Percentiles rank a stretch among this genome's conserved stretches.
Conservation (phyloP, 169 alveolate genomes). For the Plasmodium relictum region DNA sequence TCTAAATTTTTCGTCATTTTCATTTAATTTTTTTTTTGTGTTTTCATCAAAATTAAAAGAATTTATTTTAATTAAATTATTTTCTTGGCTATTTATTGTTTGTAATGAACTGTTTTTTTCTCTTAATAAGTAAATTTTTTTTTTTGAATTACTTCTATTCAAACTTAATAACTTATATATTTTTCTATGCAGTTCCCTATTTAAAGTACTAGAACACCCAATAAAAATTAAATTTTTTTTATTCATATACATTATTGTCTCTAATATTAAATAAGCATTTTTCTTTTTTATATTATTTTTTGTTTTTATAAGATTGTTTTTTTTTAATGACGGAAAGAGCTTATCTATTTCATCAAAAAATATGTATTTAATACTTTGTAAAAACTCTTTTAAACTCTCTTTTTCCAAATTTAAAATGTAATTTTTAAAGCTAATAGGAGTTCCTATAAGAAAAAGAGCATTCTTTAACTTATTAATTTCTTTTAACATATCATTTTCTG, state of each 20-base stretch:
- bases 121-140: constrained; percentile 58
- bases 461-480: constrained; percentile 1
- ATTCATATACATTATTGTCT: constrained; percentile 72
- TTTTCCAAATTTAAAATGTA: constrained; percentile 46
- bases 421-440: constrained; percentile 55
- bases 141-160: constrained; percentile 51
- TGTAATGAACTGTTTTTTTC: constrained; percentile 4
- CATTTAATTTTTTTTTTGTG: neutral
- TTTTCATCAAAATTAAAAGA: neutral
- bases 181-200: constrained; percentile 67
- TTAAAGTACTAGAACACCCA: constrained; percentile 75
- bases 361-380: constrained; percentile 67
- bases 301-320: constrained; percentile 5
- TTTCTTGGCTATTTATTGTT: neutral
- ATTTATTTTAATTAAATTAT: neutral
- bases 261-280: constrained; percentile 60
- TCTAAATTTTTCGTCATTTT: neutral
- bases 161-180: constrained; percentile 43
- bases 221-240: constrained; percentile 58
- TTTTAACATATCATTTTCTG: neutral
- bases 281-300: constrained; percentile 49
- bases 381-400: constrained; percentile 21
- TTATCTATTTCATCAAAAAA: constrained; percentile 73
- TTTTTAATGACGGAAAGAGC: constrained; percentile 39
- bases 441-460: constrained; percentile 55